Percentiles rank a stretch among this genome's conserved stretches.
Conservation (phyloP, 805 yeast species). For the Lachancea cidri region DNA sequence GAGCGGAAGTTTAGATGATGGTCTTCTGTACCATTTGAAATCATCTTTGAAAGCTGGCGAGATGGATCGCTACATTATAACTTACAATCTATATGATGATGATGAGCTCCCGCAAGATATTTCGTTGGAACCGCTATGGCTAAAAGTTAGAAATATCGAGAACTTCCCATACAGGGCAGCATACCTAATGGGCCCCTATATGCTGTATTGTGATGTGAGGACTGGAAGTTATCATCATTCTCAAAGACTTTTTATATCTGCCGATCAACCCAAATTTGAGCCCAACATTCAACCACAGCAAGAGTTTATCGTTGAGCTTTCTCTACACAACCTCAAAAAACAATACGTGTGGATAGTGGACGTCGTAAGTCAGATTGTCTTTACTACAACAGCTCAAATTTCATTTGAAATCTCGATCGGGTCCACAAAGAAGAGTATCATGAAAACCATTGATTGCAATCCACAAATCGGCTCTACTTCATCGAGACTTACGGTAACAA, state of each 20-base stretch:
- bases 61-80: constrained; percentile 48
- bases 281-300: constrained; percentile 71
- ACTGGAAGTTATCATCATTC: constrained; percentile 49
- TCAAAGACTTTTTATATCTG: constrained; percentile 52
- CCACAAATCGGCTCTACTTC: constrained; percentile 30
- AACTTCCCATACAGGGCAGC: constrained; percentile 52
- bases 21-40: constrained; percentile 35
- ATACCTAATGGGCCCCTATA: constrained; percentile 68
- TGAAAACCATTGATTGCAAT: constrained; percentile 16
- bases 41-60: constrained; percentile 54
- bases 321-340: constrained; percentile 56
- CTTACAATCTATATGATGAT: constrained; percentile 40
- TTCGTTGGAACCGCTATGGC: constrained; percentile 38
- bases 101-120: constrained; percentile 27
- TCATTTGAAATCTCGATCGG: constrained; percentile 58
- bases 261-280: constrained; percentile 72
- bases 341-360: constrained; percentile 66
- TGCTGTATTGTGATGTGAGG: constrained; percentile 66
- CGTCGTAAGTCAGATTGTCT: constrained; percentile 64
- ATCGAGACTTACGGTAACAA: constrained; percentile 42
- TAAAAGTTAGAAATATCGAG: constrained; percentile 59
- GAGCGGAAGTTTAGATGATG: constrained; percentile 7
- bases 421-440: constrained; percentile 31
- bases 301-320: constrained; percentile 51
- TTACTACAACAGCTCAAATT: constrained; percentile 55